phyloP scores from a whole-genome alignment of 2,329 filamentous ascomycete species.

The Aspergillus versicolor region DNA sequence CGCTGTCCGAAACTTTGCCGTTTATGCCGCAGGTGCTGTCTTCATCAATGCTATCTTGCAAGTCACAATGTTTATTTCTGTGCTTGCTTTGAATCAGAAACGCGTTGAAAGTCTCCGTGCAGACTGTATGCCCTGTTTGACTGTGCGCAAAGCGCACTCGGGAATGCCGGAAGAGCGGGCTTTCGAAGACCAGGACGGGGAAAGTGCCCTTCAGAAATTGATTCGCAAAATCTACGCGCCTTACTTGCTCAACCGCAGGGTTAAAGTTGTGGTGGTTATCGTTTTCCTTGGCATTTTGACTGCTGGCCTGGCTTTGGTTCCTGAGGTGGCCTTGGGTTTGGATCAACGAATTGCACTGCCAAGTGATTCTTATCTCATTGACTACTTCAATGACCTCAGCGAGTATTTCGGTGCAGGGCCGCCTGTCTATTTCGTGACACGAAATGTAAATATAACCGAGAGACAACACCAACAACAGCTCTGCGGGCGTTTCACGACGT shows the following conservation, averaged over 20 bases:
- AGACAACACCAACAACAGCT: slow-evolving; percentile 77
- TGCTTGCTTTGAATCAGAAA: slow-evolving; percentile 85
- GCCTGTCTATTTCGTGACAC: slow-evolving; percentile 93
- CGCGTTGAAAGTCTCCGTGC: slow-evolving; percentile 84
- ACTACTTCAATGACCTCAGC: slow-evolving; percentile 95
- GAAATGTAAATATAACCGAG: slow-evolving; percentile 74
- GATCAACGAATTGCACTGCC: slow-evolving; percentile 95
- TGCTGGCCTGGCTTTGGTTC: slow-evolving; percentile 78
- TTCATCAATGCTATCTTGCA: slow-evolving; percentile 97
- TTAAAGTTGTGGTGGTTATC: slow-evolving; percentile 73
- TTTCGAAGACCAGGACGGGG: slow-evolving; percentile 72
- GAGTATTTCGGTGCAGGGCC: slow-evolving; percentile 88
- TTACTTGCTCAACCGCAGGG: slow-evolving; percentile 72
- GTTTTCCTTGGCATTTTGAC: slow-evolving; percentile 87
- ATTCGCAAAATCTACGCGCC: slow-evolving; percentile 91
- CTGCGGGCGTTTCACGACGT: slow-evolving; percentile 88
- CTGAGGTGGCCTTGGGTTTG: slow-evolving; percentile 79
- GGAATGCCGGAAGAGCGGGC: slow-evolving; percentile 63
- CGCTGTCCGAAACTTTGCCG: slow-evolving; percentile 93
- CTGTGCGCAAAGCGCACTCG: slow-evolving; percentile 71
- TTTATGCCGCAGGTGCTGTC: slow-evolving; percentile 93
- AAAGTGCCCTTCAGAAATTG: slow-evolving; percentile 79
- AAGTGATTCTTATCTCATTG: slow-evolving; percentile 88
- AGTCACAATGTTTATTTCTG: slow-evolving; percentile 94
- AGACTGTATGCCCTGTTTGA: slow-evolving; percentile 88